Evolutionary conservation across 2,329 filamentous ascomycete species (phyloP), one percentile per base, ranked within the genome.

Genomic region (Clonostachys chloroleuca): DNA sequence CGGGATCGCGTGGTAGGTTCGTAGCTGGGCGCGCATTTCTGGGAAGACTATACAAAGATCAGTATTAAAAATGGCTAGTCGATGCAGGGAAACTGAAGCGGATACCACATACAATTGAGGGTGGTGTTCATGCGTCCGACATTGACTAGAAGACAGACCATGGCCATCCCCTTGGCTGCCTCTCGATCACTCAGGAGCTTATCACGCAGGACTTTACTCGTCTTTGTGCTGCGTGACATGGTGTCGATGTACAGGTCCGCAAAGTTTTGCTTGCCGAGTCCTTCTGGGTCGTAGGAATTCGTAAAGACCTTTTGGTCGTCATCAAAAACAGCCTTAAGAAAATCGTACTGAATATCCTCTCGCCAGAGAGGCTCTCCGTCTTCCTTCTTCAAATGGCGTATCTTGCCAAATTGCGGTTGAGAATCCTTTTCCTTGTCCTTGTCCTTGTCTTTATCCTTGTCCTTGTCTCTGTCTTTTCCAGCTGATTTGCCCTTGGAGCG

Each of bases 111-210:
- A 96, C 92, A 97, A 62, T 99, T 99, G 43, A 99, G 75, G 0
- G 94, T 99, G 2, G 94, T 99, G 68, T 99, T 99, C 94, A 99
- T 99, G 53, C 94, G 81, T 49, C 94, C 94, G 53, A 99, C 89
- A 61, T 99, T 99, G 64, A 99, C 94, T 58, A 99, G 73, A 54
- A 99, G 73, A 68, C 94, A 99, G 49, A 99, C 92, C 94, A 99
- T 99, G 46, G 94, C 94, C 94, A 99, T 99, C 61, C 90, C 92
- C 65, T 96, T 91, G 35, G 92, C 94, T 18, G 92, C 92, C 54
- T 90, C 86, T 59, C 89, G 85, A 64, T 99, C 94, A 56, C 86
- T 94, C 59, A 96, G 78, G 54, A 99, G 78, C 74, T 99, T 97
- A 68, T 99, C 94, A 66, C 95, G 90, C 53, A 99, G 77, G 44